Conservation (phyloP, 768 basidiomycete genomes). For the Suillus decipiens region DNA sequence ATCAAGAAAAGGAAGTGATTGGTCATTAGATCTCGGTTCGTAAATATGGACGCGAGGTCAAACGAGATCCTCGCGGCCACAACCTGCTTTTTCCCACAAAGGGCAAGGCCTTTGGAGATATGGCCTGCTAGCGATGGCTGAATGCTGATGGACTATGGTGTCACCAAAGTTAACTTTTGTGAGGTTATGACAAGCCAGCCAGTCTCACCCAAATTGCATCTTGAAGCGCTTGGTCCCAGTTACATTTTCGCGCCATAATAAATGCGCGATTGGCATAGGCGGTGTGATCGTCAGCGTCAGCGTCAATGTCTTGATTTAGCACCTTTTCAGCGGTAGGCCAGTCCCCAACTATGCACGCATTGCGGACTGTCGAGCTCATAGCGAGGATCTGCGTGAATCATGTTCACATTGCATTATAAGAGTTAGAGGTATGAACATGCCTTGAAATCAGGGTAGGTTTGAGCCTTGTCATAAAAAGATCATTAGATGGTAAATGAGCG, state of each 20-base stretch:
- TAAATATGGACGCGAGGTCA: background rate
- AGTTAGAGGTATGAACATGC: background rate
- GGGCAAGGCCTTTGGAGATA: background rate
- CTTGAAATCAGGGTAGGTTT: background rate
- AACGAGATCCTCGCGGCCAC: background rate
- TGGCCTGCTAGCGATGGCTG: background rate
- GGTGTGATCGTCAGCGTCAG: background rate
- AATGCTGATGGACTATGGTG: background rate
- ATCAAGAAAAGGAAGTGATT: background rate
- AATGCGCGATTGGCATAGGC: background rate
- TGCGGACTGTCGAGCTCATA: background rate
- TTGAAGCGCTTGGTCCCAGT: background rate
- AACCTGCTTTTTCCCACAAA: background rate
- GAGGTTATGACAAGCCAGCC: background rate
- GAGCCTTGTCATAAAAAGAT: background rate
- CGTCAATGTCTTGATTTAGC: background rate
- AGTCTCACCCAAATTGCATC: background rate
- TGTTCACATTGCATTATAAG: background rate
- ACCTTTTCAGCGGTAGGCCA: background rate
- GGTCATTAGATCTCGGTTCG: background rate
- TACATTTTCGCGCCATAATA: background rate
- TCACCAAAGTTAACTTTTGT: background rate
- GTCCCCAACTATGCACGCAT: background rate
- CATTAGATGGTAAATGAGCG: background rate
- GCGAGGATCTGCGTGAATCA: background rate